Base-by-base conservation (phyloP, 768 basidiomycete genomes). In the Rickenella mellea region DNA sequence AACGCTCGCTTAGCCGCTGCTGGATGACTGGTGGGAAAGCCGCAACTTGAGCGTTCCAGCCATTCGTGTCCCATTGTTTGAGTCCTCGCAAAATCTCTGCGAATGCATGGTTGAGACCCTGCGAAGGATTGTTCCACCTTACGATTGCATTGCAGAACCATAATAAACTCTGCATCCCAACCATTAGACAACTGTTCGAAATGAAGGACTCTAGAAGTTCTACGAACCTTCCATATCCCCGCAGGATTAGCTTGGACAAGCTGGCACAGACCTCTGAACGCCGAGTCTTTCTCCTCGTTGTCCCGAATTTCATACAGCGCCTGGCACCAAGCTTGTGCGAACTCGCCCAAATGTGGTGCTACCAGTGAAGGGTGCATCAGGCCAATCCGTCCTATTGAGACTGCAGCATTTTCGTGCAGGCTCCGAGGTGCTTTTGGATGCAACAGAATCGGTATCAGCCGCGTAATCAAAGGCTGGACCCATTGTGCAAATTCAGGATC, bases 71-170 rank as follows among this genome's bases (percentile, higher is more conserved):
- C 59, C 92, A 87, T 52, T 79, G 74, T 68, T 90, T 91, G 74
- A 97, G 93, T 11, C 89, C 91, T 46, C 71, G 74, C 42, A 99
- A 66, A 38, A 99, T 73, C 62, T 83, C 77, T 57, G 80, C 76
- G 78, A 99, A 99, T 90, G 96, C 97, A 37, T 69, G 69, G 58
- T 96, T 90, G 44, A 99, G 74, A 63, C 94, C 89, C 9, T 78
- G 70, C 1, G 93, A 96, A 0, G 96, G 96, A 44, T 78, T 78
- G 43, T 81, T 86, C 96, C 96, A 99, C 47, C 92, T 76, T 40
- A 93, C 86, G 48, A 97, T 87, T 14, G 96, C 90, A 59, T 98
- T 97, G 63, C 94, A 94, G 78, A 99, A 98, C 85, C 87, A 98
- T 41, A 94, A 63, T 49, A 98, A 69, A 53, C 87, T 87, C 94